Evolutionary conservation across 169 alveolate species (phyloP), one percentile per base, ranked within the genome.

Genomic region (Cryptosporidium meleagridis): DNA sequence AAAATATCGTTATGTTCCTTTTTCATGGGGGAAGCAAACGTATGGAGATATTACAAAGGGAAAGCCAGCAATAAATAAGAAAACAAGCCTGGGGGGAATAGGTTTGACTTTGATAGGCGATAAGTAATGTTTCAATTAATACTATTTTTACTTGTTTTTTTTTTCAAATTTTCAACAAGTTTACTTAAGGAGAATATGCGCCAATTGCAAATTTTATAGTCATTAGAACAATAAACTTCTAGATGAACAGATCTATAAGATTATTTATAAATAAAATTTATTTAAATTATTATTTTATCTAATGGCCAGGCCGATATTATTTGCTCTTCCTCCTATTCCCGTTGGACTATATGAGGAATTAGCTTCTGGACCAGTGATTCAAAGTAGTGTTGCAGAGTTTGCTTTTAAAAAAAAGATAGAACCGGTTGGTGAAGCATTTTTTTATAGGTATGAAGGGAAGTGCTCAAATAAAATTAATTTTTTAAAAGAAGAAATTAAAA

Each of bases 11-110:
- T 93, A 93, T 69, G 91, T 93, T n/a, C 95, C 95, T 39, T 92
- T 93, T 84, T 93, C 95, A 18, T 93, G 95, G 95, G 95, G 95
- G 51, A 93, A 93, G 65, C 94, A 93, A 44, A 92, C 95, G 23
- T 93, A 93, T 75, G 94, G 95, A 44, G 95, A 93, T 52, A 70
- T 93, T 59, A 92, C 94, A 39, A 89, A 92, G 55, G 94, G 95
- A 3, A 51, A 44, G 9, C 16, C 39, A n/a, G 23, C 89, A 18
- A 55, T 26, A 65, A n/a, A 39, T 44, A 80, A 80, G 35, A 80
- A 65, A 67, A 80, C 75, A 23, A 26, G 75, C 41, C 14, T 80
- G 41, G 89, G 89, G 41, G 89, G 89, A 14, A 80, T 80, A 62
- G 89, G 89, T 2, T 51, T 80, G 39, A 44, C 80, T 62, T 80